A percentile compares a stretch with the other conserved stretches of the same genome.
Conservation (phyloP, 1,284 basidiomycete genomes). For the Pseudozyma thailandica region DNA sequence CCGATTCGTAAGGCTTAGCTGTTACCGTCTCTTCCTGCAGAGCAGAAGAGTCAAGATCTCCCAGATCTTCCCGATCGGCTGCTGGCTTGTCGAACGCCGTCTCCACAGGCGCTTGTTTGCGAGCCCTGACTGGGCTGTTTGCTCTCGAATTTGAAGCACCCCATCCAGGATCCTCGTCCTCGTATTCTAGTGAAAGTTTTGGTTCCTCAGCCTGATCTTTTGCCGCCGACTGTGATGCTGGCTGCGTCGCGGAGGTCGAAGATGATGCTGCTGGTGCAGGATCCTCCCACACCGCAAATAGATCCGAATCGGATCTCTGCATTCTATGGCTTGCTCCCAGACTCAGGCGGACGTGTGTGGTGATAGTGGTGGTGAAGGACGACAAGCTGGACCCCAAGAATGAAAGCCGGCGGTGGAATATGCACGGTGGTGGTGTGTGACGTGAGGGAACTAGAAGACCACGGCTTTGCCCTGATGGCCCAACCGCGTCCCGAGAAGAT, state of each 20-base stretch:
- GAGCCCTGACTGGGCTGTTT: constrained; percentile 33
- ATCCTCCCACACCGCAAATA: constrained; percentile 49
- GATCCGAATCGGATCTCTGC: constrained; percentile 37
- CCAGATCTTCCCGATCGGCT: too few relatives aligned
- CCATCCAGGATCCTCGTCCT: constrained; percentile 48
- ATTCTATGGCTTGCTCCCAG: background rate
- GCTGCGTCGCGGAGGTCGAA: constrained; percentile 1
- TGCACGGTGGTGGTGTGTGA: background rate
- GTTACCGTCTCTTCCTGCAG: background rate
- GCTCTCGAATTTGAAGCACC: constrained; percentile 26
- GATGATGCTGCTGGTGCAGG: constrained; percentile 13
- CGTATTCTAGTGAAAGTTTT: constrained; percentile 21
- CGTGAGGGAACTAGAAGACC: too few relatives aligned
- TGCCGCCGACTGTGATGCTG: background rate
- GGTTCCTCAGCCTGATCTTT: background rate
- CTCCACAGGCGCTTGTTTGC: constrained; percentile 8
- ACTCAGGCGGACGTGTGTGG: too few relatives aligned
- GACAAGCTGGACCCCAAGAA: too few relatives aligned
- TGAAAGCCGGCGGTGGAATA: background rate
- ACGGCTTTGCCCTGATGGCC: too few relatives aligned
- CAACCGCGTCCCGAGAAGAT: constrained; percentile 30
- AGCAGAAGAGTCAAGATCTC: background rate
- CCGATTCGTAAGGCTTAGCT: background rate
- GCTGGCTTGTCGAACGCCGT: background rate
- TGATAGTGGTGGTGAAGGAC: too few relatives aligned